phyloP scores from a whole-genome alignment of 2,329 filamentous ascomycete species.

The Pseudogymnoascus sp. region DNA sequence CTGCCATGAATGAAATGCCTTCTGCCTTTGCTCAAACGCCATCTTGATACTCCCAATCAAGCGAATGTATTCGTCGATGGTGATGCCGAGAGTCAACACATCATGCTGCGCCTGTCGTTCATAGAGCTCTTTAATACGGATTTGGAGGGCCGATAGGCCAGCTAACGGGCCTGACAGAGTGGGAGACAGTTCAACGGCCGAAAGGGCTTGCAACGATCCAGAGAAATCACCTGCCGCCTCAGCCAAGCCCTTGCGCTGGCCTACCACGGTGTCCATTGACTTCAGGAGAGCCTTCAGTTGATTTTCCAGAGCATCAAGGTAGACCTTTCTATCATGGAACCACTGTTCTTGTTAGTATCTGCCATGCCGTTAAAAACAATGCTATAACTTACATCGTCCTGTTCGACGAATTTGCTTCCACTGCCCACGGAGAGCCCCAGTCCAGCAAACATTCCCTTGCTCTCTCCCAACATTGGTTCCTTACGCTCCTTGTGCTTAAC shows the following conservation, averaged over 20 bases:
- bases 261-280: conserved; percentile 86
- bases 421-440: conserved; percentile 72
- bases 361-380: neutral
- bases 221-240: conserved; percentile 93
- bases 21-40: conserved; percentile 86
- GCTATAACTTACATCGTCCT: conserved; percentile 68
- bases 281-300: conserved; percentile 87
- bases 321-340: conserved; percentile 95
- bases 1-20: conserved; percentile 93
- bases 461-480: conserved; percentile 78
- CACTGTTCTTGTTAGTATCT: conserved; percentile 48
- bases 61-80: conserved; percentile 96
- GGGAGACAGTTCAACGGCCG: conserved; percentile 85
- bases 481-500: conserved; percentile 96
- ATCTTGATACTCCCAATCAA: conserved; percentile 92
- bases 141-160: conserved; percentile 83
- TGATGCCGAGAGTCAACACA: conserved; percentile 90
- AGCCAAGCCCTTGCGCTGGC: conserved; percentile 84
- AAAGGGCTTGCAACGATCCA: conserved; percentile 82
- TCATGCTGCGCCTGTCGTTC: conserved; percentile 96
- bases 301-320: conserved; percentile 86
- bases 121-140: conserved; percentile 90
- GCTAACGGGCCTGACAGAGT: conserved; percentile 82
- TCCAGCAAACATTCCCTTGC: conserved; percentile 85
- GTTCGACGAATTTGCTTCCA: conserved; percentile 86